These are phyloP conservation scores for Cucumis melo DNA, from an alignment of 306 rosid genomes.

Conservation along the genomic window DNA sequence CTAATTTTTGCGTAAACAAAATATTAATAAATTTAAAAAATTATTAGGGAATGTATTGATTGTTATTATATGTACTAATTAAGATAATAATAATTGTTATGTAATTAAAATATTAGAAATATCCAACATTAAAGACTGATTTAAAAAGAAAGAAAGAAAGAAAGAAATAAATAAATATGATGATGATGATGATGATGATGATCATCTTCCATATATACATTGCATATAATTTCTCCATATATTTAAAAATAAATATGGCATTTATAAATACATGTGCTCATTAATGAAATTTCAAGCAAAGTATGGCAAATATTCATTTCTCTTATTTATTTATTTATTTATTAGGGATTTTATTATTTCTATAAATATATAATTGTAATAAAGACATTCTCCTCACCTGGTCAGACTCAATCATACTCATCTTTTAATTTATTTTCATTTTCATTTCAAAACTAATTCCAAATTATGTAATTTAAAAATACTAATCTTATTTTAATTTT, in stretches of 20 bases:
- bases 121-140: not conserved
- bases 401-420: not conserved
- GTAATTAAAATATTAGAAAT: too few relatives aligned
- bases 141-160: not conserved
- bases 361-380: not conserved
- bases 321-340: not conserved
- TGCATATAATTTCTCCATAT: not conserved
- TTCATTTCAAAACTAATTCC: too few relatives aligned
- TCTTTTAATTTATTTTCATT: too few relatives aligned
- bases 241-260: not conserved
- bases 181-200: too few relatives aligned
- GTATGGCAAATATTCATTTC: not conserved
- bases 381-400: slow-evolving; percentile 1
- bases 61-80: too few relatives aligned
- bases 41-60: too few relatives aligned
- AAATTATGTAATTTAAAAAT: too few relatives aligned
- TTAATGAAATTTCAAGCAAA: not conserved
- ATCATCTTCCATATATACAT: not conserved
- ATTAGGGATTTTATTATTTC: too few relatives aligned
- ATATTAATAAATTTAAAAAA: too few relatives aligned
- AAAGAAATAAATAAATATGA: not conserved
- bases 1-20: too few relatives aligned
- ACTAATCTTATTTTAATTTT: too few relatives aligned
- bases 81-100: too few relatives aligned
- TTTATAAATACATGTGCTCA: not conserved